A percentile compares a stretch with the other conserved stretches of the same genome.
These are phyloP conservation scores for Datisca glomerata DNA, from an alignment of 306 rosid species.

Conservation along the genomic window DNA sequence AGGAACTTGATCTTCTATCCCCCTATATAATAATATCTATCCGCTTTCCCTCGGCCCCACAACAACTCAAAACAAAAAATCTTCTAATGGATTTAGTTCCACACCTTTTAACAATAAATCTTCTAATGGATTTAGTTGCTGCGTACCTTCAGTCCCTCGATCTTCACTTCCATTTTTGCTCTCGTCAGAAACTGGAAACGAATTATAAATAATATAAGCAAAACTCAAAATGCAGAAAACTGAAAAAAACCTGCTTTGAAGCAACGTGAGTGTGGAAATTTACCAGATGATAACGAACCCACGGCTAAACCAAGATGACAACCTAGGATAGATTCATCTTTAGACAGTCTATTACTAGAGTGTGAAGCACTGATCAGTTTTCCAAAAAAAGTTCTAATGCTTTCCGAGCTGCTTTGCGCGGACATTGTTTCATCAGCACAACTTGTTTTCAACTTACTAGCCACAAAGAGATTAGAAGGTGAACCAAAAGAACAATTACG, in stretches of 20 bases:
- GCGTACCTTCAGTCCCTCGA: constrained; percentile 31
- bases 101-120: constrained; percentile 27
- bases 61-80: constrained; percentile 6
- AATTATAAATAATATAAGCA: constrained; percentile 21
- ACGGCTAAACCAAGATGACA: constrained; percentile 65
- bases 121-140: constrained; percentile 23
- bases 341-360: constrained; percentile 22
- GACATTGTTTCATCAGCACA: constrained; percentile 22
- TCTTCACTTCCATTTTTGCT: constrained; percentile 24
- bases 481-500: constrained; percentile 25
- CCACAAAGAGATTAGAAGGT: constrained; percentile 32
- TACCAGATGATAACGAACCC: constrained; percentile 61
- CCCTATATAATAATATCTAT: too few species aligned
- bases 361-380: constrained; percentile 27
- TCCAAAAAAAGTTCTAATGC: constrained; percentile 13
- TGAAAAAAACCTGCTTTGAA: background rate
- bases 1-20: too few species aligned
- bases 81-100: constrained; percentile 14
- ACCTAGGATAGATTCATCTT: constrained; percentile 45
- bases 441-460: constrained; percentile 25
- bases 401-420: constrained; percentile 28
- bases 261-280: constrained; percentile 8
- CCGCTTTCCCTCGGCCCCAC: constrained; percentile 10
- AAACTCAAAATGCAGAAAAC: constrained; percentile 1
- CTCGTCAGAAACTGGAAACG: constrained; percentile 32